Base-by-base conservation (phyloP, 192 early-diverging fungal species). In the Coemansia sp. region DNA sequence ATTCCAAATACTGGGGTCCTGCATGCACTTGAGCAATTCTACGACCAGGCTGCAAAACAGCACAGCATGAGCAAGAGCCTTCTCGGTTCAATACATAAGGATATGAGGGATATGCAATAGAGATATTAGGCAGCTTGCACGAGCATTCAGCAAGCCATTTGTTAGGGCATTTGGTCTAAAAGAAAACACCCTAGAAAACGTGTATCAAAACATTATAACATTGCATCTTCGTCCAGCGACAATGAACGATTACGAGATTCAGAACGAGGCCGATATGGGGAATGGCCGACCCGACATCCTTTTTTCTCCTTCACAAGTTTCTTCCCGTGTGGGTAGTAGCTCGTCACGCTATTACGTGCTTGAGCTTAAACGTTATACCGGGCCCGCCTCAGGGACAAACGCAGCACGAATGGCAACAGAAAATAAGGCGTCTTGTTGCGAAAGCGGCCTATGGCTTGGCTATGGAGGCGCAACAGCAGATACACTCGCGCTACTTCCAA, bases 61-160 rank as follows among this genome's bases (percentile, higher is more conserved):
- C 4, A 35, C 34, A 35, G 10, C 34, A 35, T n/a, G n/a, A n/a
- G n/a, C n/a, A n/a, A 31, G 28, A 30, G 2, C 18, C 20, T 39
- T 35, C 30, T 35, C 37, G 57, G 35, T n/a, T 25, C 57, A 6
- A 23, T 23, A 12, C 33, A 35, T 28, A 12, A 12, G 34, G 33
- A 58, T 9, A 58, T 58, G 57, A n/a, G 57, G 57, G 8, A 34
- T 58, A 15, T 35, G 28, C 33, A 15, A 58, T n/a, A 28, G 30
- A 3, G n/a, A 58, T 35, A 20, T 58, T 30, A 39, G 37, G 3
- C 33, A 35, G 13, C n/a, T 58, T 58, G 28, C 57, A 9, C 33
- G 33, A 2, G 31, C 57, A 2, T 1, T 58, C 25, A 58, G 35
- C 37, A 21, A 33, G 29, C 29, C 31, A 4, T 21, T 58, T 33